Base-by-base conservation (phyloP, 2,329 filamentous ascomycete genomes). In the Phoma sp. region DNA sequence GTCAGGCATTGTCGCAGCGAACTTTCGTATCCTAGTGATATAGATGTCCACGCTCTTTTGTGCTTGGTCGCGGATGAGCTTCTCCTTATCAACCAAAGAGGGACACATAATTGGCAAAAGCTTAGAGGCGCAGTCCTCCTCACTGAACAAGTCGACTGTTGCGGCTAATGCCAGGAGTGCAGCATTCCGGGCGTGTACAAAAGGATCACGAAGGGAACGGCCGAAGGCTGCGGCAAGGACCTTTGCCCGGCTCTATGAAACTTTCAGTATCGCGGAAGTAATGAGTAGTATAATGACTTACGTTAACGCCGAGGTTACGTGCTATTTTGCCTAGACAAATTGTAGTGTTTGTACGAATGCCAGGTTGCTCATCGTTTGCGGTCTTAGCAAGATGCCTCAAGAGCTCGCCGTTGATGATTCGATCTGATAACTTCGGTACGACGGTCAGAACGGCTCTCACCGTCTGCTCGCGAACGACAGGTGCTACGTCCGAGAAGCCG, bases 271-370 rank as follows among this genome's bases (percentile, higher is more conserved):
- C 22, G 4, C 9, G n/a, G 8, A 33, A 37, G 22, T 29, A 33
- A 33, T 5, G 7, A 40, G n/a, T 4, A n/a, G 8, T 10, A 5
- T 11, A 8, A 14, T 4, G 22, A 65, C 72, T 49, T 74, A 84
- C 82, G 61, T 78, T 79, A 1, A 84, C 80, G 1, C 91, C 91
- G 1, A 99, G 80, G 66, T 96, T 89, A 65, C 91, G 93, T 11
- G 95, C 93, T 64, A 99, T 97, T 70, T 97, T 98, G 22, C 95
- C 95, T 0, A 99, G 78, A 71, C 93, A 98, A 51, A 99, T 99
- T 1, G 95, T 99, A 0, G 95, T 99, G 72, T 99, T 99, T 7
- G 95, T 99, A 58, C 95, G 86, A 61, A 99, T 99, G 0, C 95
- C 95, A 1, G 95, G 92, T 69, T 99, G 93, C 66, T 98, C 95